These are phyloP conservation scores for Aspergillus baeticus DNA, from an alignment of 495 filamentous ascomycete species.

Conservation along the genomic window DNA sequence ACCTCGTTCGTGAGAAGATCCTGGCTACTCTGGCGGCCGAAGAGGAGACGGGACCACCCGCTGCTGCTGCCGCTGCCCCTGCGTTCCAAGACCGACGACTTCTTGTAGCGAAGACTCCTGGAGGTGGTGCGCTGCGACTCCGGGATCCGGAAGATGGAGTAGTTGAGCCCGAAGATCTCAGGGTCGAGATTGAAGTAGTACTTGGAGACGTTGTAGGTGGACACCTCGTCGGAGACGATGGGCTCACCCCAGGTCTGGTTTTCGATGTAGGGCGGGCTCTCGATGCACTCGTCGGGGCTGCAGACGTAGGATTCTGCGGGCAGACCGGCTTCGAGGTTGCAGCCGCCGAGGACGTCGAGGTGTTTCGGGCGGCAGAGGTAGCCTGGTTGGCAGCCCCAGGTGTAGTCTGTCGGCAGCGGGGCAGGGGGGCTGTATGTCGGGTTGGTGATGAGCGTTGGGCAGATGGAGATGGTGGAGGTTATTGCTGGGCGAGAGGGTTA, in stretches of 20 bases:
- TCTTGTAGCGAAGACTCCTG: neutral
- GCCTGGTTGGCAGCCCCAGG: conserved; percentile 61
- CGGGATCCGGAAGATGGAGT: conserved; percentile 52
- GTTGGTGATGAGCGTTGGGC: conserved; percentile 30
- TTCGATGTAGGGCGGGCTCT: conserved; percentile 31
- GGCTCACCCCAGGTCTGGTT: conserved; percentile 38
- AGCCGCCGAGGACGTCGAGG: conserved; percentile 33
- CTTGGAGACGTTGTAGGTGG: conserved; percentile 46
- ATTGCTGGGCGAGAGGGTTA: neutral
- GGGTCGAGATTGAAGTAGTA: conserved; percentile 68
- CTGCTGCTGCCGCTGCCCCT: neutral
- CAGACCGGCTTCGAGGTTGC: conserved; percentile 53
- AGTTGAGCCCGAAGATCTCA: conserved; percentile 57
- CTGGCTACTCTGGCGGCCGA: conserved; percentile 5
- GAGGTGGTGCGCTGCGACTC: neutral
- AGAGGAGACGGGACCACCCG: neutral
- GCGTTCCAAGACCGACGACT: neutral
- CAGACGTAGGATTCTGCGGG: conserved; percentile 56
- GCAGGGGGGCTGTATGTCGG: conserved; percentile 33
- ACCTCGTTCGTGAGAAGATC: conserved; percentile 26
- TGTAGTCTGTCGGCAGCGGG: conserved; percentile 38
- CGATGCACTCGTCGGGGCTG: conserved; percentile 52
- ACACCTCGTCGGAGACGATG: conserved; percentile 34
- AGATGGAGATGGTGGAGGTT: conserved; percentile 23
- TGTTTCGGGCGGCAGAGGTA: conserved; percentile 49